phyloP scores from a whole-genome alignment of 805 yeast genomes.

The Metschnikowia peoriensis region DNA sequence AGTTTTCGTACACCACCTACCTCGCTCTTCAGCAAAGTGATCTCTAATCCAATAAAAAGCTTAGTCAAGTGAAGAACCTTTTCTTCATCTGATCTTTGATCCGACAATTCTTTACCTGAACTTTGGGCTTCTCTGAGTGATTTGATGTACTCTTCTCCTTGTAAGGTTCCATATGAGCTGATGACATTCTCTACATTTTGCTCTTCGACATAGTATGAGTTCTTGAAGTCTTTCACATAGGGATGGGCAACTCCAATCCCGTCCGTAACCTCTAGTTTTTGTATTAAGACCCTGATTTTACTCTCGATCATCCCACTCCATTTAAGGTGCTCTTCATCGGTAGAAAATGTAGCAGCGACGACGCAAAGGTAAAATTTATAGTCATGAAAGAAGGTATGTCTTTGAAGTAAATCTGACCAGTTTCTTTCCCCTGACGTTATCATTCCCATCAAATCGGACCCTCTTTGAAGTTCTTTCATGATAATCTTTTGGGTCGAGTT shows the following conservation, averaged over 20 bases:
- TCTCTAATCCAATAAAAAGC: conserved; percentile 74
- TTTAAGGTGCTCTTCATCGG: conserved; percentile 77
- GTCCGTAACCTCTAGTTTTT: conserved; percentile 72
- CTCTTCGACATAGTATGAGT: conserved; percentile 37
- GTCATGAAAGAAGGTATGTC: conserved; percentile 76
- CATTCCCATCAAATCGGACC: conserved; percentile 65
- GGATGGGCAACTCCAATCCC: conserved; percentile 89
- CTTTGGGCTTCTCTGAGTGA: too few relatives aligned
- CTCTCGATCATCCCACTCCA: conserved; percentile 96
- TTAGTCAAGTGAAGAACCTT: conserved; percentile 58
- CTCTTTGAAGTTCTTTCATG: conserved; percentile 75
- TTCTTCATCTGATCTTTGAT: too few relatives aligned
- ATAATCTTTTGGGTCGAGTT: conserved; percentile 84
- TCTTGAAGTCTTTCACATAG: conserved; percentile 70
- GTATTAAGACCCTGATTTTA: conserved; percentile 75
- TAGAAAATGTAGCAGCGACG: conserved; percentile 70
- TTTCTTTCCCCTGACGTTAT: conserved; percentile 58
- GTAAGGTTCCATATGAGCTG: conserved; percentile 59
- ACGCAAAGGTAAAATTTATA: conserved; percentile 87
- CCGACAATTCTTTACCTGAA: not conserved
- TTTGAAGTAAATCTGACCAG: conserved; percentile 76
- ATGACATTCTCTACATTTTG: conserved; percentile 59
- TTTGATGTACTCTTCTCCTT: conserved; percentile 47
- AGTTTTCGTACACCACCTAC: conserved; percentile 58
- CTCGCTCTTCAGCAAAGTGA: conserved; percentile 28